These are phyloP conservation scores for Vanrija sp. DNA, from an alignment of 1,284 basidiomycete species.

Conservation along the genomic window DNA sequence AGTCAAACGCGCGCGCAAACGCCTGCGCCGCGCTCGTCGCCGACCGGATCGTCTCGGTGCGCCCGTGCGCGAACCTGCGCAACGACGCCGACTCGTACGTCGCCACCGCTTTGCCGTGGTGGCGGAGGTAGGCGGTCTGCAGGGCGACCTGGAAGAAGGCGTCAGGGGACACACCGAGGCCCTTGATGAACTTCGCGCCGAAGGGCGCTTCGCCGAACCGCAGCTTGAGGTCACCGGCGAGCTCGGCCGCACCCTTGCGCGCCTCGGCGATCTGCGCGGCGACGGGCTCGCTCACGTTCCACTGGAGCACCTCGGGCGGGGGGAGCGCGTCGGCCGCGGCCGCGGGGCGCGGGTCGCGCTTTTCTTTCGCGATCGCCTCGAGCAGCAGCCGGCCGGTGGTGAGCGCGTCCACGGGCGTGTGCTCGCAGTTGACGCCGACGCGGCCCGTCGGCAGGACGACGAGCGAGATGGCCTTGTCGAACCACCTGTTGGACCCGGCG, in stretches of 20 bases:
- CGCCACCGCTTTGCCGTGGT: conserved; percentile 6
- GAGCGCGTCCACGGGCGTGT: conserved; percentile 16
- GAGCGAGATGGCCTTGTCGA: conserved; percentile 15
- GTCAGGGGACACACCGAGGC: conserved; percentile 12
- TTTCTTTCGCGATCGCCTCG: conserved; percentile 9
- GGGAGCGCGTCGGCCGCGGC: not conserved
- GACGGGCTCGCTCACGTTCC: conserved; percentile 8
- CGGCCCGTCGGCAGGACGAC: conserved; percentile 14
- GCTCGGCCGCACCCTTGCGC: not conserved
- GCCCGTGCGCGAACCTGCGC: conserved; percentile 12
- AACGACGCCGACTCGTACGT: conserved; percentile 13
- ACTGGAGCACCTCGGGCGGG: conserved; percentile 2
- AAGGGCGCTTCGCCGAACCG: conserved; percentile 1
- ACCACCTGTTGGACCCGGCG: conserved; percentile 10
- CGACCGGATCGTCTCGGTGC: conserved; percentile 13
- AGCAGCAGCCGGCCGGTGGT: conserved; percentile 12
- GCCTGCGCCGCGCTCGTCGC: conserved; percentile 4
- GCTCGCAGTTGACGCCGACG: conserved; percentile 16
- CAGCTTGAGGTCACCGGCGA: conserved; percentile 9
- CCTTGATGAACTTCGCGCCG: conserved; percentile 14
- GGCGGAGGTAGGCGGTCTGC: conserved; percentile 9
- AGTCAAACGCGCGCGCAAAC: conserved; percentile 3
- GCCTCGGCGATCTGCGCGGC: conserved; percentile 2
- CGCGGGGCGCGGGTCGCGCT: not conserved
- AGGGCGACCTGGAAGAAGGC: conserved; percentile 17